Evolutionary conservation across 257 asterid species (phyloP).

Genomic region (Fraxinus anomala): DNA sequence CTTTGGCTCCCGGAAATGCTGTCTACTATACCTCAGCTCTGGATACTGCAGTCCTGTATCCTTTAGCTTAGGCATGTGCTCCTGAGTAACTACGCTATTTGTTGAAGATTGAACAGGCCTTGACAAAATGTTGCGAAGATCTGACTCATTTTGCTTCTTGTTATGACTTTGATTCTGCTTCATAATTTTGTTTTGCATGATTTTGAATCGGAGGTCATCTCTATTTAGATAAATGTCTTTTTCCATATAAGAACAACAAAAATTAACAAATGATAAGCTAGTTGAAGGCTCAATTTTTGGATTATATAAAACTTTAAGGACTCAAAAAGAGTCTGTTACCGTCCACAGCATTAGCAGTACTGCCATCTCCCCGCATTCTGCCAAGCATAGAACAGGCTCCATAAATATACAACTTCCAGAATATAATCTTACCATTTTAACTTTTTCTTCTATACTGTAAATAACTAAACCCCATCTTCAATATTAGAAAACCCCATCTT

Average conservation of each 20-base stretch:
- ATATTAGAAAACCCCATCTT: background rate
- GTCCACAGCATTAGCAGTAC: conserved; percentile 26
- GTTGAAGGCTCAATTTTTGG: conserved; percentile 17
- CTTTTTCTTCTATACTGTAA: background rate
- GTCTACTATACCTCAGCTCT: conserved; percentile 40
- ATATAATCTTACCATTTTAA: background rate
- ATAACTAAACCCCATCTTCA: background rate
- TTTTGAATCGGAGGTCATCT: conserved; percentile 83
- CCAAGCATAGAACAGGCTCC: conserved; percentile 32
- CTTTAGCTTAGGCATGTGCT: conserved; percentile 44
- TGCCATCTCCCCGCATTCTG: conserved; percentile 65
- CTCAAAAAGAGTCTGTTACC: conserved; percentile 31
- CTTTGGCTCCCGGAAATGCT: conserved; percentile 35
- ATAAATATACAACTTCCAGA: conserved; percentile 9
- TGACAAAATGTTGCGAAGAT: conserved; percentile 76
- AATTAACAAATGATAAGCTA: conserved; percentile 18
- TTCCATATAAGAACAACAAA: conserved; percentile 29
- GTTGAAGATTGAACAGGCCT: conserved; percentile 82
- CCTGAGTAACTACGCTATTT: conserved; percentile 38
- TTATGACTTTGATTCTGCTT: conserved; percentile 47
- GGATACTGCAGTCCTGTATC: conserved; percentile 42
- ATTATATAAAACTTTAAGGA: conserved; percentile 21
- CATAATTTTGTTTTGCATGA: conserved; percentile 47
- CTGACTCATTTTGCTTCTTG: conserved; percentile 52
- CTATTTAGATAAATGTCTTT: conserved; percentile 55